Evolutionary conservation across 306 rosid species (phyloP).

Genomic region (Glycine soja): DNA sequence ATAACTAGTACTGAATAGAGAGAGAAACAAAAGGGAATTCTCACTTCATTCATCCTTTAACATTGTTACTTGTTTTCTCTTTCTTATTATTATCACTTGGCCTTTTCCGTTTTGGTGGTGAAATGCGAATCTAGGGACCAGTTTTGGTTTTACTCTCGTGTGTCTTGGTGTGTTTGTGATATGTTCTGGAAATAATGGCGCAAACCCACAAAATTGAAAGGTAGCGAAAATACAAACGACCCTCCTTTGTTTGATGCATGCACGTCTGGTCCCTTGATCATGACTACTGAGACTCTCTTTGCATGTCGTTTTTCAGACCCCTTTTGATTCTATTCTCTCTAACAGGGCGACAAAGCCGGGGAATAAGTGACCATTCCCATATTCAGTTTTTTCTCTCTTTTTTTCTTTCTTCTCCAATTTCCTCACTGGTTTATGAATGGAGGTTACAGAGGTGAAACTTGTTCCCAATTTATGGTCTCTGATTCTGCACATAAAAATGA

Average conservation of each 20-base stretch:
- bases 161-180: not conserved
- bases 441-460: conserved; percentile 31
- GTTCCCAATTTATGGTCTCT: conserved; percentile 41
- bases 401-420: not conserved
- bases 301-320: conserved; percentile 51
- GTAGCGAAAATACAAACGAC: conserved; percentile 49
- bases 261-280: conserved; percentile 62
- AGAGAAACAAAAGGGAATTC: too few relatives aligned
- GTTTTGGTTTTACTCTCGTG: conserved; percentile 25
- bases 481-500: conserved; percentile 31
- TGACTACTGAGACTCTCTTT: conserved; percentile 53
- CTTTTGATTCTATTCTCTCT: conserved; percentile 42
- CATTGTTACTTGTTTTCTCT: not conserved
- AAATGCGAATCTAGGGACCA: conserved; percentile 38
- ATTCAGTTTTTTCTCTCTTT: too few relatives aligned
- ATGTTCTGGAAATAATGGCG: not conserved
- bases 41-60: not conserved
- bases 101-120: not conserved
- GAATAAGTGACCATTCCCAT: conserved; percentile 34
- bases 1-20: not conserved
- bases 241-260: conserved; percentile 53
- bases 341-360: conserved; percentile 54
- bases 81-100: not conserved
- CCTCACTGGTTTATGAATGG: conserved; percentile 38
- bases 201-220: not conserved